Evolutionary conservation across 2,329 filamentous ascomycete species (phyloP), one percentile per base, ranked within the genome.

Genomic region (Colletotrichum australisinense): DNA sequence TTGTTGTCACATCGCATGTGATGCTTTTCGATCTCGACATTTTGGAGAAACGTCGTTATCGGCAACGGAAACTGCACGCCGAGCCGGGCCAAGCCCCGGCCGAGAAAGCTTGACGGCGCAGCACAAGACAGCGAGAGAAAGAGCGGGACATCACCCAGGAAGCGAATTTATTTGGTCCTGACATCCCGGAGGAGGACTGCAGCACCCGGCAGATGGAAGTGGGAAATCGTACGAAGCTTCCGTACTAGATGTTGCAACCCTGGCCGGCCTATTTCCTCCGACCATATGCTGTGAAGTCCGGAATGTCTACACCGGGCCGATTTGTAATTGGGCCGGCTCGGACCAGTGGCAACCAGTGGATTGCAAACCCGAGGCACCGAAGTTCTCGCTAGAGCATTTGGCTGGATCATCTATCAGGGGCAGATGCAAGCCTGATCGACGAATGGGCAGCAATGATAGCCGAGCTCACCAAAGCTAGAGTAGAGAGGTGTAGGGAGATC

Each of bases 11-110:
- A n/a, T 49, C 42, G 19, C 19, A 42, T 6, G 38, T 49, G 42
- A 19, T 49, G 19, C 19, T 49, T 49, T 22, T n/a, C 42, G 42
- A 9, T 35, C 16, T 53, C 46, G n/a, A 42, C 28, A 8, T n/a
- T 22, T 16, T 22, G n/a, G n/a, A n/a, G n/a, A 26, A 53, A 35
- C 26, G 42, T 49, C 42, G 19, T 49, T 22, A 49, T 49, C 42
- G 42, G 28, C 2, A 32, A 35, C 60, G 28, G 42, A 19, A 63
- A 52, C 42, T 28, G 28, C 19, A 30, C 28, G 69, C 69, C 69
- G 58, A 64, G 65, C 52, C 58, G 59, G 53, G 65, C 42, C 69
- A 69, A 69, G 65, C 38, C 26, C 52, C 12, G 58, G 24, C 69
- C 53, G 59, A 72, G 49, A 57, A 72, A 72, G 49, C 38, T 68